Evolutionary conservation across 768 basidiomycete species (phyloP), one percentile per base, ranked within the genome.

Genomic region (Paxillus rubicundulus): DNA sequence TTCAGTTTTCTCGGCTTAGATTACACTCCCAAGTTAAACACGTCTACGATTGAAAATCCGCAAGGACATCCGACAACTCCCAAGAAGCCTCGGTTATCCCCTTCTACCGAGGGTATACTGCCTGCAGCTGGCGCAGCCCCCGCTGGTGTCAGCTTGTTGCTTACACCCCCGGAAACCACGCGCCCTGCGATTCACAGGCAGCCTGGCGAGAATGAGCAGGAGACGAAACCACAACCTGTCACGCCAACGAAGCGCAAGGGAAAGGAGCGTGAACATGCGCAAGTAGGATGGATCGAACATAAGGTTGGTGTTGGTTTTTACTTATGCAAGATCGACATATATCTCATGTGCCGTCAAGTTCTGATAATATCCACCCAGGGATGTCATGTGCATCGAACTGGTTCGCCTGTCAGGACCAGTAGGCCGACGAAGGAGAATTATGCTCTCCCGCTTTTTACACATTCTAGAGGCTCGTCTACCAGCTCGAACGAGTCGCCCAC

Each of bases 81-180:
- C 7, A 67, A 65, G 46, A 67, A 62, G 47, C 60, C 44, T 34
- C 56, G 59, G 7, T 33, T 56, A 45, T 27, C 47, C 2, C 40
- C 45, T 45, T 53, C 55, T 5, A 9, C 41, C 1, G 50, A 45
- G 36, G 27, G 17, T 12, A 8, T 18, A 30, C 45, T 34, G 36
- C 43, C 37, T 6, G 36, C 21, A 10, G 20, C 24, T n/a, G 48
- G 38, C 18, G 39, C 27, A 18, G 14, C 13, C 24, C n/a, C 52
- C 21, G 30, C 40, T 21, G 44, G 47, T 21, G 32, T n/a, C 5
- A 42, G 52, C 46, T 16, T 57, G 13, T 43, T 48, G n/a, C 53
- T 55, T 18, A 69, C 70, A 7, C 70, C 70, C 3, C 68, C 68
- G 21, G 47, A 61, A 45, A 70, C 61, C 16, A 55, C 30, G 17